phyloP scores from a whole-genome alignment of 2,329 filamentous ascomycete species.

The Microdochium trichocladiopsis region DNA sequence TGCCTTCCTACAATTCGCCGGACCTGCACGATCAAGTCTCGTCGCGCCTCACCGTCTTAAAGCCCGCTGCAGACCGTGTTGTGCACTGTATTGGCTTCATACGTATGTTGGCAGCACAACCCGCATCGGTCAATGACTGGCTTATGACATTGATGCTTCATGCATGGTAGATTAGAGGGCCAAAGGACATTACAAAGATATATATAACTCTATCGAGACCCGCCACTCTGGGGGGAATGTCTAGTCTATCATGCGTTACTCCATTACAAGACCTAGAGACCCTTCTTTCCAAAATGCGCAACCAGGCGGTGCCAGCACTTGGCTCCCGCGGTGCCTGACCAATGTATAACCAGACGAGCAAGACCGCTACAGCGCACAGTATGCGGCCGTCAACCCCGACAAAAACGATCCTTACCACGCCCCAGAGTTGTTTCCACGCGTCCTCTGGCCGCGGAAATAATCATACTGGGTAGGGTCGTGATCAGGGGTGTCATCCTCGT shows the following conservation, averaged over 20 bases:
- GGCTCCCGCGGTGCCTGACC: not conserved
- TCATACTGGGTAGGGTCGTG: constrained; percentile 45
- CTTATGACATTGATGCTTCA: too few relatives aligned
- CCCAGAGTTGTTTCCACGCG: not conserved
- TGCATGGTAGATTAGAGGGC: too few relatives aligned
- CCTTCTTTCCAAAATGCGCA: not conserved
- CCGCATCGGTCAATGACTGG: too few relatives aligned
- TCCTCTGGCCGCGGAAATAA: constrained; percentile 37
- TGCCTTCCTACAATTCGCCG: too few relatives aligned
- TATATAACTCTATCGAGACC: not conserved
- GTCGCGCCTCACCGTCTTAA: too few relatives aligned
- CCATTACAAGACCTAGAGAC: not conserved
- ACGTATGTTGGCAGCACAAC: too few relatives aligned
- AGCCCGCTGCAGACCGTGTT: too few relatives aligned
- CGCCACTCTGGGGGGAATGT: not conserved
- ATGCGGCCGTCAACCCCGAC: not conserved
- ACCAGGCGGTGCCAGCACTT: not conserved
- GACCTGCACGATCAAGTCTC: too few relatives aligned
- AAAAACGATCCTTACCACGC: not conserved
- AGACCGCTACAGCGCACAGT: not conserved
- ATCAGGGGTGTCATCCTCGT: constrained; percentile 30
- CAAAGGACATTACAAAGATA: not conserved
- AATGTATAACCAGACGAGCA: not conserved
- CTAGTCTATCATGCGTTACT: not conserved
- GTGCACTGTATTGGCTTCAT: too few relatives aligned